These are phyloP conservation scores for Talaromyces sp. DNA, from an alignment of 2,329 filamentous ascomycete species.

Conservation along the genomic window DNA sequence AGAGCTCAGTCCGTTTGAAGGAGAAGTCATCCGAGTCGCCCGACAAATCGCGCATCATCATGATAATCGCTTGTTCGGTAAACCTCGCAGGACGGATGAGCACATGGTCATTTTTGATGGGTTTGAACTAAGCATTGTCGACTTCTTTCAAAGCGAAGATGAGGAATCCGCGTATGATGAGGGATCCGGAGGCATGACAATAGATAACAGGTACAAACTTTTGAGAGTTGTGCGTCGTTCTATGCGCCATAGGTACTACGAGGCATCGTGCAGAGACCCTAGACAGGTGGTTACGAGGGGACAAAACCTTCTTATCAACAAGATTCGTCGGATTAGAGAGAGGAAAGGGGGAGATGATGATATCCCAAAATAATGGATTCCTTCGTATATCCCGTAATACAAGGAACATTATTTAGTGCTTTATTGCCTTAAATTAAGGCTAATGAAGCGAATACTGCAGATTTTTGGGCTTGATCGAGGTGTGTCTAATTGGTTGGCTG, in stretches of 20 bases:
- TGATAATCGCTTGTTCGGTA: too few relatives aligned
- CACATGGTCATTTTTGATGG: neutral
- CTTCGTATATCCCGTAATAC: neutral
- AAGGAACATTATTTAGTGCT: neutral
- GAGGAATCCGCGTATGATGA: neutral
- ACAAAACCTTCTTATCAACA: neutral
- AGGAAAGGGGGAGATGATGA: neutral
- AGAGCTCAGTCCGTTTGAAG: neutral
- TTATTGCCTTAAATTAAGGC: neutral
- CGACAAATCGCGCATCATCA: too few relatives aligned
- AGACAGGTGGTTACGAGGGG: neutral
- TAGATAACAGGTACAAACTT: too few relatives aligned
- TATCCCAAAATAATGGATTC: too few relatives aligned
- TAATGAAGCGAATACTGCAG: neutral
- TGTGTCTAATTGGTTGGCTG: neutral
- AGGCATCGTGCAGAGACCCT: neutral
- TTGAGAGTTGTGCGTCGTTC: too few relatives aligned
- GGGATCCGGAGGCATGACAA: too few relatives aligned
- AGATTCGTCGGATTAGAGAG: neutral
- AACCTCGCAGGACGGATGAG: too few relatives aligned
- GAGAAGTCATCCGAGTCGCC: neutral
- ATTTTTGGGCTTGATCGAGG: neutral
- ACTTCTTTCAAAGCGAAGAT: neutral
- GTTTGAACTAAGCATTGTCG: neutral
- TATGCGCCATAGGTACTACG: neutral